Percentiles rank a stretch among this genome's conserved stretches.
Evolutionary conservation across 495 filamentous ascomycete species (phyloP).

Genomic region (Daldinia bambusicola): DNA sequence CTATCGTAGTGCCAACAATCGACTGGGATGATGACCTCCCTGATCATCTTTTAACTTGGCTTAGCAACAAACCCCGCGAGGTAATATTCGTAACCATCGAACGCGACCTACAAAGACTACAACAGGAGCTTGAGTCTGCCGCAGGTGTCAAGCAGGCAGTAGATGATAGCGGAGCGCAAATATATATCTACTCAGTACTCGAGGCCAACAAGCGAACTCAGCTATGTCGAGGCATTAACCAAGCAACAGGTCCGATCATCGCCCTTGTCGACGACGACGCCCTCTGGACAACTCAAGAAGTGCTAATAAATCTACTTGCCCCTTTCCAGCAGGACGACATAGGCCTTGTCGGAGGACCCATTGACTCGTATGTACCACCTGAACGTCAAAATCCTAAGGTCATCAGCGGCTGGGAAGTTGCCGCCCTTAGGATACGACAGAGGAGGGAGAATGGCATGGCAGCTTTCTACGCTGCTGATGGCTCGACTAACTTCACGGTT

Average conservation of each 20-base stretch:
- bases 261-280: slow-evolving; percentile 40
- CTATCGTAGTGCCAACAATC: slow-evolving; percentile 31
- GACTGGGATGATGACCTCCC: slow-evolving; percentile 29
- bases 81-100: slow-evolving; percentile 35
- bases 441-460: slow-evolving; percentile 25
- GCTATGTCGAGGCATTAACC: slow-evolving; percentile 30
- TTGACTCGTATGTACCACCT: slow-evolving; percentile 30
- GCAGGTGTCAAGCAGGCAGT: not conserved
- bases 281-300: slow-evolving; percentile 10
- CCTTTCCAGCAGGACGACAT: slow-evolving; percentile 35
- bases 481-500: slow-evolving; percentile 43
- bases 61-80: slow-evolving; percentile 14
- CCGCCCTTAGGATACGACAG: slow-evolving; percentile 36
- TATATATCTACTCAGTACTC: slow-evolving; percentile 18
- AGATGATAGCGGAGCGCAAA: not conserved
- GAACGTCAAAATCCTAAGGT: slow-evolving; percentile 22
- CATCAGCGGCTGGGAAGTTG: slow-evolving; percentile 38
- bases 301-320: slow-evolving; percentile 30
- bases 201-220: slow-evolving; percentile 34
- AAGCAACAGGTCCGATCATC: slow-evolving; percentile 25
- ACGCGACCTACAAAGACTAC: not conserved
- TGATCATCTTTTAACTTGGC: slow-evolving; percentile 21
- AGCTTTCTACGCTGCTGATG: slow-evolving; percentile 31
- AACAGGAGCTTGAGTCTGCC: not conserved
- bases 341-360: slow-evolving; percentile 35